Evolutionary conservation across 2,329 filamentous ascomycete species (phyloP).

Genomic region (Annulohypoxylon truncatum): DNA sequence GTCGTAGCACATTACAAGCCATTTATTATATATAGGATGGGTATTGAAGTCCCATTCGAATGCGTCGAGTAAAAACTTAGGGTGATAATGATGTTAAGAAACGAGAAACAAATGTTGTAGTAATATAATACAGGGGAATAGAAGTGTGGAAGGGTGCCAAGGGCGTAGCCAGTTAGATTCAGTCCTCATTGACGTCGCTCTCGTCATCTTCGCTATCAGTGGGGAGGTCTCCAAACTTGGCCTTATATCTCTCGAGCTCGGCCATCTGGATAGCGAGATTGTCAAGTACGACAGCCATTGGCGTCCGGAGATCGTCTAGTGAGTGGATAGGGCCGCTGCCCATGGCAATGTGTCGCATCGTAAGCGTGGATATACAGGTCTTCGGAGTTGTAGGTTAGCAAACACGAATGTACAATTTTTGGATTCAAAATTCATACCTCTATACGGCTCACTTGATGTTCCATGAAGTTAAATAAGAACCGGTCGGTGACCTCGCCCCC

Average conservation of each 20-base stretch:
- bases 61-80: constrained; percentile 20
- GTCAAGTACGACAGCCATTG: constrained; percentile 78
- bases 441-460: constrained; percentile 94
- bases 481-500: constrained; percentile 89
- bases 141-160: neutral
- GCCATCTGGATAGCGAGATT: constrained; percentile 70
- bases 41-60: constrained; percentile 18
- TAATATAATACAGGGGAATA: constrained; percentile 32
- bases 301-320: constrained; percentile 78
- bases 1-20: constrained; percentile 44
- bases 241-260: constrained; percentile 72
- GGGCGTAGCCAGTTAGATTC: constrained; percentile 5
- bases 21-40: constrained; percentile 42
- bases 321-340: constrained; percentile 71
- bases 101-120: constrained; percentile 10
- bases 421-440: constrained; percentile 72
- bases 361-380: constrained; percentile 84
- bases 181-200: constrained; percentile 53
- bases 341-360: constrained; percentile 80
- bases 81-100: constrained; percentile 3
- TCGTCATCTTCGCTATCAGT: constrained; percentile 48
- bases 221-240: constrained; percentile 60
- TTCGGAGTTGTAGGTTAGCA: constrained; percentile 54
- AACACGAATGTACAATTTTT: neutral
- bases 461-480: constrained; percentile 89